Percentiles rank a stretch among this genome's conserved stretches.
Conservation (phyloP, 2,329 filamentous ascomycete species). For the Diaporthe nobilis region DNA sequence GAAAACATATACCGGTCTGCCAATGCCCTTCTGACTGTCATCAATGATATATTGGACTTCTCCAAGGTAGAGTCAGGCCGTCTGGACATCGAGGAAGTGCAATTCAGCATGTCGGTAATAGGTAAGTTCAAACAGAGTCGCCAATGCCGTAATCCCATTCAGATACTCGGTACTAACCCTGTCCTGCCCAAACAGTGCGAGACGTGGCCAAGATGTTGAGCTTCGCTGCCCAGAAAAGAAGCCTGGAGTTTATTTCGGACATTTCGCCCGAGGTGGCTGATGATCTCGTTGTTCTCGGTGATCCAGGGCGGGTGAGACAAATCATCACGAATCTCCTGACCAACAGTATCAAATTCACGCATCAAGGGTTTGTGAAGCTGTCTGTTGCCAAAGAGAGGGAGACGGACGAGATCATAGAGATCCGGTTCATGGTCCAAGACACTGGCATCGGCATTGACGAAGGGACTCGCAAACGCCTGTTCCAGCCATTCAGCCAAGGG, state of each 20-base stretch:
- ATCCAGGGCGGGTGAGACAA: constrained; percentile 72
- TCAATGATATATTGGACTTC: constrained; percentile 78
- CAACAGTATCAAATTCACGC: constrained; percentile 78
- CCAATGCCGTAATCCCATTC: no score
- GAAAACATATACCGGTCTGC: constrained; percentile 72
- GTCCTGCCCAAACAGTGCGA: constrained; percentile 65
- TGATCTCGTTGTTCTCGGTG: constrained; percentile 84
- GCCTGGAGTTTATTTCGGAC: constrained; percentile 78
- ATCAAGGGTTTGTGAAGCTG: constrained; percentile 77
- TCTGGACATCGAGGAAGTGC: constrained; percentile 64
- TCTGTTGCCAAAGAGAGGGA: constrained; percentile 75
- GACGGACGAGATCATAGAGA: constrained; percentile 73
- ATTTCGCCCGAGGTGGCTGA: constrained; percentile 73
- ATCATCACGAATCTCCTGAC: constrained; percentile 73
- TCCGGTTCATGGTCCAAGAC: constrained; percentile 82
- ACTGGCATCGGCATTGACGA: constrained; percentile 87
- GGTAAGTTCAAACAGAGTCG: constrained; percentile 4
- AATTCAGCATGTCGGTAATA: constrained; percentile 43
- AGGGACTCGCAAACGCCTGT: constrained; percentile 79
- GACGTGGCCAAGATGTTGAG: constrained; percentile 91
- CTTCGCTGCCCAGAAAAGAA: constrained; percentile 86
- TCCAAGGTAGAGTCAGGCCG: constrained; percentile 73
- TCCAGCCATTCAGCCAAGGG: constrained; percentile 86
- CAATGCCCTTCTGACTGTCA: constrained; percentile 70
- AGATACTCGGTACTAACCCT: not conserved